phyloP scores from a whole-genome alignment of 306 rosid genomes.

The Albizia julibrissin region DNA sequence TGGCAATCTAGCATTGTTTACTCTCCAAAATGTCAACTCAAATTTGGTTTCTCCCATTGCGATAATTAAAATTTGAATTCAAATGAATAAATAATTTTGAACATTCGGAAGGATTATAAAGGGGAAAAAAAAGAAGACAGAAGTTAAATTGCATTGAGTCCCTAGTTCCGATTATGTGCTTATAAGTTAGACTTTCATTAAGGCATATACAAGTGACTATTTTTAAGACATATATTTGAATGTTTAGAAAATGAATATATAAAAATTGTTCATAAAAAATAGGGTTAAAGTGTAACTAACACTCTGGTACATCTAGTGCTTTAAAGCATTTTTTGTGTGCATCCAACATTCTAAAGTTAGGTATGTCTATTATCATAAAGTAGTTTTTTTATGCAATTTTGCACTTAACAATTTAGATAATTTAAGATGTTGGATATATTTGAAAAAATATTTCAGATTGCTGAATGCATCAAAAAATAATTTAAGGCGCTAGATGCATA shows the following conservation, averaged over 20 bases:
- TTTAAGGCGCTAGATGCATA: no score
- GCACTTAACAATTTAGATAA: no score
- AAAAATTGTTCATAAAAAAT: background rate
- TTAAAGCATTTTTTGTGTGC: no score
- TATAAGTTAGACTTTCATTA: background rate
- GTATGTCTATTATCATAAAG: no score
- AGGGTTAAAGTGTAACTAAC: no score
- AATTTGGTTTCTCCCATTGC: background rate
- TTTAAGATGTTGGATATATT: no score
- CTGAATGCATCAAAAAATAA: no score
- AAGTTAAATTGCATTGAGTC: background rate
- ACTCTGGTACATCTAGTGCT: no score
- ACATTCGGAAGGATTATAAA: background rate
- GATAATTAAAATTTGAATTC: background rate
- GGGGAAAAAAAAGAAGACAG: background rate
- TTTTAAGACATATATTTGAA: background rate
- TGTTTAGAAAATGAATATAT: background rate
- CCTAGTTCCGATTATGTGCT: background rate
- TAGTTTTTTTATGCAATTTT: no score
- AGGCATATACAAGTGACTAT: background rate
- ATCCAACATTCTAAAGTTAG: no score
- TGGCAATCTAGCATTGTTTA: background rate
- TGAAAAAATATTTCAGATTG: no score
- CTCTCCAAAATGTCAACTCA: background rate
- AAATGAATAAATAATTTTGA: background rate